Evolutionary conservation across 2,329 filamentous ascomycete species (phyloP).

Genomic region (Diaporthe citriasiana): DNA sequence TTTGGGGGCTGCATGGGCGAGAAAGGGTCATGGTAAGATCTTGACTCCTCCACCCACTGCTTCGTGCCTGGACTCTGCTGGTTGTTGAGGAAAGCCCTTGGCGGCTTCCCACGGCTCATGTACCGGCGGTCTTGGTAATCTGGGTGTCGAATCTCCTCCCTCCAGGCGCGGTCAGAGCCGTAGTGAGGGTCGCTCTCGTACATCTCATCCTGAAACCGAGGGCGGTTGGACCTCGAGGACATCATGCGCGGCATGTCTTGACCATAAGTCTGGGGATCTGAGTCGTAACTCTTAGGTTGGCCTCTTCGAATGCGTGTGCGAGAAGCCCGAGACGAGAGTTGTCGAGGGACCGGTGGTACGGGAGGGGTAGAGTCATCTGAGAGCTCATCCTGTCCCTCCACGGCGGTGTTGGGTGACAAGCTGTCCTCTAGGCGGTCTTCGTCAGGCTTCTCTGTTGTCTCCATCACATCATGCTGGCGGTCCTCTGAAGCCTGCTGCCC

Average conservation of each 20-base stretch:
- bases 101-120: slow-evolving; percentile 29
- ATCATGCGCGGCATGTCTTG: slow-evolving; percentile 30
- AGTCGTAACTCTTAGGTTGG: slow-evolving; percentile 24
- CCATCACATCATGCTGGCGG: slow-evolving; percentile 17
- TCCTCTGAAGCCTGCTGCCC: slow-evolving; percentile 4
- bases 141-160: slow-evolving; percentile 37
- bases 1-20: slow-evolving; percentile 33
- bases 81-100: slow-evolving; percentile 35
- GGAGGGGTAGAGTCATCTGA: slow-evolving; percentile 37
- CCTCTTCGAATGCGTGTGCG: slow-evolving; percentile 24
- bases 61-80: slow-evolving; percentile 31
- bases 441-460: slow-evolving; percentile 26
- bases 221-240: slow-evolving; percentile 23
- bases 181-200: slow-evolving; percentile 27
- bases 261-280: slow-evolving; percentile 34
- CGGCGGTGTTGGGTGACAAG: slow-evolving; percentile 27
- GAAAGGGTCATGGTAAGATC: slow-evolving; percentile 15
- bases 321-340: slow-evolving; percentile 28
- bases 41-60: slow-evolving; percentile 35
- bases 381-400: slow-evolving; percentile 31
- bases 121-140: slow-evolving; percentile 36
- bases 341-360: slow-evolving; percentile 22
- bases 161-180: slow-evolving; percentile 38
- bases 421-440: slow-evolving; percentile 23
- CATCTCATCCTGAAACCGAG: slow-evolving; percentile 31